Base-by-base conservation (phyloP, 1,139 yeast genomes). In the Wickerhamomyces sp. region DNA sequence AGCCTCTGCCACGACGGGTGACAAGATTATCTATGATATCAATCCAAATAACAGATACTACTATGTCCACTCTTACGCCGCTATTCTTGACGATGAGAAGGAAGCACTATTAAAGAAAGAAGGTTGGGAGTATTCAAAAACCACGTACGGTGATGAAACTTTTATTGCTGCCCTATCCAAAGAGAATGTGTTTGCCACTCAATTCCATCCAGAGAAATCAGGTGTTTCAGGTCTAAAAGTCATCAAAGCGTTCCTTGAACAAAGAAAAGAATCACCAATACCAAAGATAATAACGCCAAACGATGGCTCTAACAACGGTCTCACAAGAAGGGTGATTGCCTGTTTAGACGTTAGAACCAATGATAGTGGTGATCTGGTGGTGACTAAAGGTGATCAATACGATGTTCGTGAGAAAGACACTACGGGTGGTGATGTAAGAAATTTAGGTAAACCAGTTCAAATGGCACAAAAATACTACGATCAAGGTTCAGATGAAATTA, bases 401-500 rank as follows among this genome's bases (percentile, higher is more conserved):
- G 95, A 91, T 59, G 98, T 91, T 4, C 75, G 98, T 47, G 96
- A 88, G 52, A 72, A 80, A 44, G 54, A 62, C 13, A 57, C 55
- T 6, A 65, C 56, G 16, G 68, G 66, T 14, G 72, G 70, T 34
- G 70, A 73, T 30, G 96, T 91, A 13, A 73, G 97, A 58, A 91
- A 91, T 55, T 68, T 91, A 39, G 98, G 98, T 18, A 91, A 91
- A 58, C 98, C 98, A 2, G 96, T 91, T 1, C 88, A 86, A 54
- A 66, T 91, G 58, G 98, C 98, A 4, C 82, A 87, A 41, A 78
- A 78, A 50, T 91, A 91, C 58, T 91, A 85, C 54, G 64, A 71
- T 23, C 96, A 91, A 62, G 98, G 98, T 16, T 97, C 98, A 0
- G 98, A 91, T 56, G 98, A 91, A 59, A 80, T 91, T 24, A 89